These are phyloP conservation scores for Primulina eburnea DNA, from an alignment of 257 asterid genomes.

Conservation along the genomic window DNA sequence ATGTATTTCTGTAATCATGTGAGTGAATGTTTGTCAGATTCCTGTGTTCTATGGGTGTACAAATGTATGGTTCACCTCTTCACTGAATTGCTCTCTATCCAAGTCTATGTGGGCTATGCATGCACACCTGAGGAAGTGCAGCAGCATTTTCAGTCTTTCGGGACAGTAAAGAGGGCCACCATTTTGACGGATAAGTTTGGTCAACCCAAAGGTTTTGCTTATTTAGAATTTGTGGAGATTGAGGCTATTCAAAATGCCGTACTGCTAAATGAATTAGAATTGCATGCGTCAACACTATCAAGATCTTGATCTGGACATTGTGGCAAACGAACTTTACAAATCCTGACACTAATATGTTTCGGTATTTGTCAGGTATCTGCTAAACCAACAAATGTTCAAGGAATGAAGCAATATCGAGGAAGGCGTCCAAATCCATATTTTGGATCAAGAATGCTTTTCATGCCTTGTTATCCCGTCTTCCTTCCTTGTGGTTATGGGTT, in stretches of 20 bases:
- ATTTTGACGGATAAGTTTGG: constrained; percentile 48
- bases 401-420: constrained; percentile 51
- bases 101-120: constrained; percentile 46
- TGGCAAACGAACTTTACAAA: not conserved
- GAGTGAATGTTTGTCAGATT: not conserved
- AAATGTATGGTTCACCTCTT: not conserved
- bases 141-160: constrained; percentile 52
- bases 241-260: constrained; percentile 53
- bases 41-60: not conserved
- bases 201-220: constrained; percentile 54
- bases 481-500: constrained; percentile 48
- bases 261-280: constrained; percentile 38
- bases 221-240: constrained; percentile 47
- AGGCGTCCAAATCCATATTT: constrained; percentile 43
- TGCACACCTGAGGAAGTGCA: constrained; percentile 59
- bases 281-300: constrained; percentile 40
- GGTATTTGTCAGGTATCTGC: constrained; percentile 44
- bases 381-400: constrained; percentile 61
- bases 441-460: constrained; percentile 39
- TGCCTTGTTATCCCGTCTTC: constrained; percentile 35
- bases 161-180: constrained; percentile 52
- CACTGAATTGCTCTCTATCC: constrained; percentile 8
- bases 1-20: not conserved
- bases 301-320: not conserved
- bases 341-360: constrained; percentile 2